Conservation (phyloP, 1,139 yeast genomes). For the Protomyces arabidopsidicola region DNA sequence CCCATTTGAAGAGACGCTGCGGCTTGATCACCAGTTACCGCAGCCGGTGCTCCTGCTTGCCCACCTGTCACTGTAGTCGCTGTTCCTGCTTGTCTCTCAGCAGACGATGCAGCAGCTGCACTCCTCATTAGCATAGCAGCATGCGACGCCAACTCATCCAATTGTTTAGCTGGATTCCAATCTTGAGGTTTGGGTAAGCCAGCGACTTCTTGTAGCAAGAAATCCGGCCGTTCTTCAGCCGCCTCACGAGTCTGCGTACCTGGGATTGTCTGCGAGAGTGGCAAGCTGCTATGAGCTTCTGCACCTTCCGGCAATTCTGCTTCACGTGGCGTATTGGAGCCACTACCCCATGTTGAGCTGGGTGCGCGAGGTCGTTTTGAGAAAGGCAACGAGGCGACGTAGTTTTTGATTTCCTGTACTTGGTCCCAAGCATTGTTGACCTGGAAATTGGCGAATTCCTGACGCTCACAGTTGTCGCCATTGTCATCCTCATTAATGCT, state of each 20-base stretch:
- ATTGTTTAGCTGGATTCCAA: slow-evolving; percentile 22
- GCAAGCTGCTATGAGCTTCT: background rate
- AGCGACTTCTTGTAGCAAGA: slow-evolving; percentile 14
- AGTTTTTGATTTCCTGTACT: slow-evolving; percentile 8
- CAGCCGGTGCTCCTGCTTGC: background rate
- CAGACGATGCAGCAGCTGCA: background rate
- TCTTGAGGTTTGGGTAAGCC: slow-evolving; percentile 17
- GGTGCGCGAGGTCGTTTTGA: slow-evolving; percentile 20
- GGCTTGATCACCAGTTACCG: background rate
- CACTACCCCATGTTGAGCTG: slow-evolving; percentile 12
- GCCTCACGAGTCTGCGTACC: background rate
- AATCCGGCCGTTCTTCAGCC: slow-evolving; percentile 5
- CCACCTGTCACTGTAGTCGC: background rate
- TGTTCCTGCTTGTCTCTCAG: background rate
- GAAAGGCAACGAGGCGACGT: slow-evolving; percentile 15
- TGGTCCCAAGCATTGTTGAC: slow-evolving; percentile 24
- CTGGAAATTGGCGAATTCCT: slow-evolving; percentile 4
- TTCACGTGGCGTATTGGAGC: slow-evolving; percentile 18
- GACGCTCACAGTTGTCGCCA: background rate
- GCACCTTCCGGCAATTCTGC: slow-evolving; percentile 19
- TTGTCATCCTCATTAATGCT: slow-evolving; percentile 6
- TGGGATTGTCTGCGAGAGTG: slow-evolving; percentile 4
- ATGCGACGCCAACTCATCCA: slow-evolving; percentile 10
- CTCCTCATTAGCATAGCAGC: background rate
- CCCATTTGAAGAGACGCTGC: background rate